phyloP scores from a whole-genome alignment of 2,329 filamentous ascomycete genomes.

The Fusarium aywerte region DNA sequence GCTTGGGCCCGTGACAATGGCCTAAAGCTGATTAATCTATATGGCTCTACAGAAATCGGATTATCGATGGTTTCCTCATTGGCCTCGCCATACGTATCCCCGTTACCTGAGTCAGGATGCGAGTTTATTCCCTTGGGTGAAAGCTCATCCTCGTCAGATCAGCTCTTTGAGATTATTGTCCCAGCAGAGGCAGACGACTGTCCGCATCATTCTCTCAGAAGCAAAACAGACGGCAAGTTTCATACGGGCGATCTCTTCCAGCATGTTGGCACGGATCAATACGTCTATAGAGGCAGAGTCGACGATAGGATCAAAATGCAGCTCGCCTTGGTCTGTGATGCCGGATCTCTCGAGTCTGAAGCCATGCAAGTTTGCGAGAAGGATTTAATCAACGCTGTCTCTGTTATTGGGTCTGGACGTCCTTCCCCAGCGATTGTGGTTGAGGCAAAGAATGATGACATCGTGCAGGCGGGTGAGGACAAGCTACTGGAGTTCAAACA shows the following conservation, averaged over 20 bases:
- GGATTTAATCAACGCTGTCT: neutral
- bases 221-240: neutral
- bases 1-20: neutral
- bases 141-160: neutral
- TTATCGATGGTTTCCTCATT: neutral
- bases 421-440: constrained; percentile 3
- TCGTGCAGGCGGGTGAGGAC: rapidly evolving
- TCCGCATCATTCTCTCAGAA: neutral
- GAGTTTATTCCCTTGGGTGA: neutral
- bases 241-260: constrained; percentile 15
- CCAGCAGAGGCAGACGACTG: constrained; percentile 9
- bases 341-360: constrained; percentile 6
- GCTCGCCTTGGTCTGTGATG: neutral
- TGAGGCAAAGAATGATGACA: neutral
- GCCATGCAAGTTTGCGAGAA: constrained; percentile 6
- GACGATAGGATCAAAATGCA: constrained; percentile 24
- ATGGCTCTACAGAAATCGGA: constrained; percentile 13
- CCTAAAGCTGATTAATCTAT: neutral
- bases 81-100: neutral
- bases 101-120: neutral
- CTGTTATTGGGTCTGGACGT: constrained; percentile 6
- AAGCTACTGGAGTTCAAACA: neutral
- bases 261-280: neutral
- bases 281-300: constrained; percentile 3
- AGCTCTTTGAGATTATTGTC: neutral